Evolutionary conservation across 768 basidiomycete genomes (phyloP).

Genomic region (Lactarius akahatsu): DNA sequence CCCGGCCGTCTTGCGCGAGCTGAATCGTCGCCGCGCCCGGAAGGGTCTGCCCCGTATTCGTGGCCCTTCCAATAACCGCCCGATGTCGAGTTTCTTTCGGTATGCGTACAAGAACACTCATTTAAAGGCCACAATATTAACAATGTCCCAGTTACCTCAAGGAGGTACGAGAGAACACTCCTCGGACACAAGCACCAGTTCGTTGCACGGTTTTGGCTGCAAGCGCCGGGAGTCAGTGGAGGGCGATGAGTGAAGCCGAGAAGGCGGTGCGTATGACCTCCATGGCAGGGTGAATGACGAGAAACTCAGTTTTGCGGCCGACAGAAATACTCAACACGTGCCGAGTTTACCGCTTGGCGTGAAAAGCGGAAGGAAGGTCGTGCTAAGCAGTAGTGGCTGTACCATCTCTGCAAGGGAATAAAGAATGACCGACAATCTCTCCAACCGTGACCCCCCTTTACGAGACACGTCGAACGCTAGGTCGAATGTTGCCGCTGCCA

Average conservation of each 20-base stretch:
- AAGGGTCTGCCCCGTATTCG: conserved; percentile 1
- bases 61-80: not conserved
- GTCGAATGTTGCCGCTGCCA: not conserved
- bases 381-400: not conserved
- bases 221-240: conserved; percentile 11
- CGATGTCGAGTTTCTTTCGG: not conserved
- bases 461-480: not conserved
- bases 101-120: not conserved
- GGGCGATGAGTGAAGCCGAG: conserved; percentile 19
- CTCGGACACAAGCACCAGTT: not conserved
- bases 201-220: not conserved
- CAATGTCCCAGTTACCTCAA: not conserved
- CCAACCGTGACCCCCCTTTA: not conserved
- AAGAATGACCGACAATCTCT: not conserved
- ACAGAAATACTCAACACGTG: conserved; percentile 16
- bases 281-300: not conserved
- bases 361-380: conserved; percentile 3
- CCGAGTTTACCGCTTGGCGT: conserved; percentile 12
- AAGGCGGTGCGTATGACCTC: conserved; percentile 28
- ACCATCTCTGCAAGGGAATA: not conserved
- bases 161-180: not conserved
- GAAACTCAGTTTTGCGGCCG: not conserved
- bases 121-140: not conserved
- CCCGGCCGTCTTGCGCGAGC: conserved; percentile 10
- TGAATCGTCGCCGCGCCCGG: conserved; percentile 20